phyloP scores from a whole-genome alignment of 1,284 basidiomycete genomes.

The Singerocomus rubriflavus region DNA sequence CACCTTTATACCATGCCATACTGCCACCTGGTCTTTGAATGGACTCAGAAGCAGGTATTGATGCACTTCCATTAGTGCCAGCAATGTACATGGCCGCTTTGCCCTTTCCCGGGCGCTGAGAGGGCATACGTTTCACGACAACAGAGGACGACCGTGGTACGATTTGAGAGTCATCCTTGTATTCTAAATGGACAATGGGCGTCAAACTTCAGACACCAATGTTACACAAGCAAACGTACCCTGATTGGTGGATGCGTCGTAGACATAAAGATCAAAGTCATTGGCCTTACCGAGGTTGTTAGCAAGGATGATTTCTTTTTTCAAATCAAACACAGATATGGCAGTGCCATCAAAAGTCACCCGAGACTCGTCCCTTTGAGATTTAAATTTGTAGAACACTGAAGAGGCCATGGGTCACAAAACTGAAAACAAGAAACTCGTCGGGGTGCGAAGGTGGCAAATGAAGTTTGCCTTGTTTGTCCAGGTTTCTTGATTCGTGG shows the following conservation, averaged over 20 bases:
- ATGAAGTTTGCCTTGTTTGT: not conserved
- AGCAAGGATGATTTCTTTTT: constrained; percentile 95
- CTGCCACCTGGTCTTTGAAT: constrained; percentile 38
- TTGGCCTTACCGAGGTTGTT: constrained; percentile 95
- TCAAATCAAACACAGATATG: constrained; percentile 98
- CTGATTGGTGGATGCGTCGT: constrained; percentile 83
- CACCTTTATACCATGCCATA: constrained; percentile 57
- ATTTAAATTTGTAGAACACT: constrained; percentile 98
- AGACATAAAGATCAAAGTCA: constrained; percentile 93
- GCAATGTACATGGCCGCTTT: constrained; percentile 86
- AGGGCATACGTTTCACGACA: constrained; percentile 87
- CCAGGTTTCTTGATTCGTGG: too few species aligned
- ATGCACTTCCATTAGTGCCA: constrained; percentile 46
- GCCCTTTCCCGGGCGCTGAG: constrained; percentile 85
- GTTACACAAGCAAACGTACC: constrained; percentile 48
- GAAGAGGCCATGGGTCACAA: constrained; percentile 74
- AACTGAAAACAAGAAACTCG: constrained; percentile 10
- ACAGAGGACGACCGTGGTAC: constrained; percentile 95
- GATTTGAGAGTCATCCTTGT: constrained; percentile 87
- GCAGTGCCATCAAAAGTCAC: constrained; percentile 98
- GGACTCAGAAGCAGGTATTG: constrained; percentile 47
- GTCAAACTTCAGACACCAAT: not conserved
- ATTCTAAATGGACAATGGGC: constrained; percentile 53
- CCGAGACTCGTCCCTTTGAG: constrained; percentile 90
- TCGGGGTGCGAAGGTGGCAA: constrained; percentile 8